Evolutionary conservation across 1,284 basidiomycete genomes (phyloP), one percentile per base, ranked within the genome.

Genomic region (Leccinum pachyderme): DNA sequence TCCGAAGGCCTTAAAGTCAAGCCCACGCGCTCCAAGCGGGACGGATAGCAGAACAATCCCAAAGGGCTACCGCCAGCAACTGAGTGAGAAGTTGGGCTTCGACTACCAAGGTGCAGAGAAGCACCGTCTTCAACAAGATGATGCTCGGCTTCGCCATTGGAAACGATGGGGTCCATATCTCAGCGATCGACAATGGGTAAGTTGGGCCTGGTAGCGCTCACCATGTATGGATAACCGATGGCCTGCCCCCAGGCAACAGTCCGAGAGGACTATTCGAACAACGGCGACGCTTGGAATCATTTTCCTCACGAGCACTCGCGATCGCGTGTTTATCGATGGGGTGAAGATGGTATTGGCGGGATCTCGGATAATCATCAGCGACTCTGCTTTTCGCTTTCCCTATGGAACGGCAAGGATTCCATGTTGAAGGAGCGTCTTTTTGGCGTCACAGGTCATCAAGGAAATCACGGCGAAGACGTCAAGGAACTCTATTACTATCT

Each of bases 401-500:
- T 99, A 28, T 99, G 96, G 96, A 99, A 99, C 73, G 95, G 86
- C 54, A 77, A 92, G 68, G 96, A 99, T 73, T 84, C 86, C 44
- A 98, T 98, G 69, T 81, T 99, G 62, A 99, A 99, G 73, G 96
- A 99, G 73, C 87, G 96, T 50, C 78, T 98, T 57, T 99, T 95
- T 68, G 89, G 96, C 61, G 87, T 97, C 52, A 97, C 95, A 46
- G 94, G 95, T 22, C 92, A 95, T 71, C 90, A 99, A 75, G 93
- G 95, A 43, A 99, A 99, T 72, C 96, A 99, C 74, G 96, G 96
- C 61, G 96, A 99, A 74, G 96, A 99, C 71, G 93, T 95, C 76
- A 98, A 98, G 76, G 96, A 99, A 70, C 78, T 98, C 29, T 98
- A 98, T 74, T 99, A 95, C 72, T 98, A 99, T 74, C 84, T 99